A percentile compares a stretch with the other conserved stretches of the same genome.
phyloP scores from a whole-genome alignment of 805 yeast genomes.

The Kazachstania taianensis region DNA sequence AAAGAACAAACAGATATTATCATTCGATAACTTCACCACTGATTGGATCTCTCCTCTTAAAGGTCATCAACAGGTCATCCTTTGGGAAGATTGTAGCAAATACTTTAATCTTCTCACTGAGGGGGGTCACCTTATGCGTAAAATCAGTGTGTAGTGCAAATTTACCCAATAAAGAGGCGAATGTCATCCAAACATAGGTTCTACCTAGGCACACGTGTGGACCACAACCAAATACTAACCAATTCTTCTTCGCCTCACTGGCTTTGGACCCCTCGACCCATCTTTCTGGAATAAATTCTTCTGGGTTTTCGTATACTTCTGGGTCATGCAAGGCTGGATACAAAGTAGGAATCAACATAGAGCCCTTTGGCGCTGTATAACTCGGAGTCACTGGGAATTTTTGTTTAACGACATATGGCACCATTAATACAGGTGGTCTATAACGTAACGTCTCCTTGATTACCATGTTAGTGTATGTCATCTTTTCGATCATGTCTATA shows the following conservation, averaged over 20 bases:
- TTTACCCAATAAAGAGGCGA: slow-evolving; percentile 86
- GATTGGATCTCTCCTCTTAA: slow-evolving; percentile 51
- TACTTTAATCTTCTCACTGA: slow-evolving; percentile 86
- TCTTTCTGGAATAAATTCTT: slow-evolving; percentile 89
- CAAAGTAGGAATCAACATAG: slow-evolving; percentile 92
- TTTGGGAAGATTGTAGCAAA: slow-evolving; percentile 98
- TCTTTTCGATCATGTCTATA: slow-evolving; percentile 68
- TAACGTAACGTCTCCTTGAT: slow-evolving; percentile 87
- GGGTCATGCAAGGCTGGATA: slow-evolving; percentile 97
- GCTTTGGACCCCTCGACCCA: slow-evolving; percentile 79
- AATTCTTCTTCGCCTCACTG: slow-evolving; percentile 69
- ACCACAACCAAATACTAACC: slow-evolving; percentile 96
- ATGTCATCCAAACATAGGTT: slow-evolving; percentile 82
- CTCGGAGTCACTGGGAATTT: slow-evolving; percentile 71
- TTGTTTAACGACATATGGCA: slow-evolving; percentile 88
- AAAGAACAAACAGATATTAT: no score
- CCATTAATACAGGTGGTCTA: slow-evolving; percentile 98
- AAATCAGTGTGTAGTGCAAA: slow-evolving; percentile 74
- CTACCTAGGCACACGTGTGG: slow-evolving; percentile 95
- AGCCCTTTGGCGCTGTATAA: slow-evolving; percentile 91
- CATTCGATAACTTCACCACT: slow-evolving; percentile 25
- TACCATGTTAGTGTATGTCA: slow-evolving; percentile 83
- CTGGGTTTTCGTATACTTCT: slow-evolving; percentile 91
- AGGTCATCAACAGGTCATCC: slow-evolving; percentile 80
- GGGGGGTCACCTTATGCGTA: slow-evolving; percentile 69